These are phyloP conservation scores for Nakazawaea siamensis DNA, from an alignment of 805 yeast genomes.

Conservation along the genomic window DNA sequence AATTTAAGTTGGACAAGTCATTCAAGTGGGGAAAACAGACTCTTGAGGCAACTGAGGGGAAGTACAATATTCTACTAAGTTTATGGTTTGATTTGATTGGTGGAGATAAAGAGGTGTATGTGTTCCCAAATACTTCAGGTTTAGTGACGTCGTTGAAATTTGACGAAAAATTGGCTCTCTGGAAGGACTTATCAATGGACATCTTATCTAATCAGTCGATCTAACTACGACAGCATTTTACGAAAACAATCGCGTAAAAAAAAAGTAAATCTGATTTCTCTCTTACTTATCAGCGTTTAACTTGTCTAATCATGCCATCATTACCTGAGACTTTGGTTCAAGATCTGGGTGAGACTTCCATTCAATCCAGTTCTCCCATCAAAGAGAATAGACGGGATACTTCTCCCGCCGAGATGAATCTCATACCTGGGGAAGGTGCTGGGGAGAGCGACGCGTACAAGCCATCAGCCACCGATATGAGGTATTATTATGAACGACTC, in stretches of 20 bases:
- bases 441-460: constrained; percentile 13
- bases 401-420: constrained; percentile 4
- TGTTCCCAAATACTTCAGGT: constrained; percentile 70
- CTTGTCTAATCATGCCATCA: constrained; percentile 7
- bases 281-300: too few relatives aligned
- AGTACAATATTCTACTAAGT: neutral
- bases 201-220: too few relatives aligned
- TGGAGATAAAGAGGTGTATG: constrained; percentile 31
- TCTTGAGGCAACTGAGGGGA: constrained; percentile 3
- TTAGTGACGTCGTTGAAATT: constrained; percentile 42
- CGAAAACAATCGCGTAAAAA: too few relatives aligned
- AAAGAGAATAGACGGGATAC: constrained; percentile 4
- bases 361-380: constrained; percentile 8
- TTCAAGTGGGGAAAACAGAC: constrained; percentile 50
- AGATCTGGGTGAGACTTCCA: too few relatives aligned
- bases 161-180: constrained; percentile 35
- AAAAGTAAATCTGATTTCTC: too few relatives aligned
- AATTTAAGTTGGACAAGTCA: constrained; percentile 16
- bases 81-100: constrained; percentile 15
- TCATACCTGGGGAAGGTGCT: constrained; percentile 4
- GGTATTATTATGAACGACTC: constrained; percentile 56
- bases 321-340: constrained; percentile 5
- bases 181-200: constrained; percentile 33
- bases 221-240: too few relatives aligned
- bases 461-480: constrained; percentile 56